A percentile compares a stretch with the other conserved stretches of the same genome.
Evolutionary conservation across 768 basidiomycete genomes (phyloP).

Genomic region (Cyathus striatus): DNA sequence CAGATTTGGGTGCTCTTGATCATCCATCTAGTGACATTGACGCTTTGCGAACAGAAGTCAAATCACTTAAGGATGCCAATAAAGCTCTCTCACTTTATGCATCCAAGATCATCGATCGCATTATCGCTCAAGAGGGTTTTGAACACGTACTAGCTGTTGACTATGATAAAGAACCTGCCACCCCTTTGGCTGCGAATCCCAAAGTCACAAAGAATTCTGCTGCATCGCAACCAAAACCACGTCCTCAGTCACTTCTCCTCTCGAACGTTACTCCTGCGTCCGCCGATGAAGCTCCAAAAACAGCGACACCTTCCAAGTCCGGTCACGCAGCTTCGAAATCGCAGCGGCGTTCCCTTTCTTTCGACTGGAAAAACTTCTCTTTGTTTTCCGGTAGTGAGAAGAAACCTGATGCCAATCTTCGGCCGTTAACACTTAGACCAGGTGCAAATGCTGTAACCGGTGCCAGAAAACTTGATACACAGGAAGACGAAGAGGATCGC

Average conservation of each 20-base stretch:
- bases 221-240: constrained; percentile 36
- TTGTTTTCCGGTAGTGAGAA: constrained; percentile 63
- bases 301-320: constrained; percentile 13
- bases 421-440: constrained; percentile 71
- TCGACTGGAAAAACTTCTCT: constrained; percentile 81
- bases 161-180: constrained; percentile 60
- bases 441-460: constrained; percentile 49
- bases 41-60: constrained; percentile 80
- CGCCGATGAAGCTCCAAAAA: constrained; percentile 16
- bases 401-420: constrained; percentile 56
- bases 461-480: constrained; percentile 78
- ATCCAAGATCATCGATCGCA: constrained; percentile 96
- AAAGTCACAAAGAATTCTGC: constrained; percentile 21
- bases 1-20: constrained; percentile 34
- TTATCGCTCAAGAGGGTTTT: constrained; percentile 94
- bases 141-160: constrained; percentile 95
- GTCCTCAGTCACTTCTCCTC: constrained; percentile 57
- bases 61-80: constrained; percentile 91
- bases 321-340: constrained; percentile 29
- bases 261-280: constrained; percentile 30
- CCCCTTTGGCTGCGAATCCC: constrained; percentile 36
- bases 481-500: constrained; percentile 90
- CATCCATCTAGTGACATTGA: constrained; percentile 57
- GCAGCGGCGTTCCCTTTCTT: constrained; percentile 74
- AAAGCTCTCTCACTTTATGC: constrained; percentile 94